These are phyloP conservation scores for Raffaelea albimanens DNA, from an alignment of 2,329 filamentous ascomycete genomes.

Conservation along the genomic window DNA sequence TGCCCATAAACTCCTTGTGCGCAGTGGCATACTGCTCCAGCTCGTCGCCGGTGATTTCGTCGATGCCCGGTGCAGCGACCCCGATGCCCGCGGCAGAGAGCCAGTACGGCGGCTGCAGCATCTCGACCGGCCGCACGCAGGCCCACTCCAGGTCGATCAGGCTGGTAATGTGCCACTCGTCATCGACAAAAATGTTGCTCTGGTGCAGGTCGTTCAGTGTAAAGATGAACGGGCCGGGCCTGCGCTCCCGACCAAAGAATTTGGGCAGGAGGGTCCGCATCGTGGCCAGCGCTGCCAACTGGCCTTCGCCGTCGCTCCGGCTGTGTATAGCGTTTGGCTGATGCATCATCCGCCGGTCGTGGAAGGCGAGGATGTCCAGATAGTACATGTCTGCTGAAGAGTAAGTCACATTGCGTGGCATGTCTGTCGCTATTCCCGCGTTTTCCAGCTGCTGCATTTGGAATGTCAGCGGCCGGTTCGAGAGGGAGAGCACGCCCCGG, in stretches of 20 bases:
- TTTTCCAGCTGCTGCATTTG: conserved; percentile 20
- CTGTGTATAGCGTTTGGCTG: conserved; percentile 12
- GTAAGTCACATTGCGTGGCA: conserved; percentile 20
- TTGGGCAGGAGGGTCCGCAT: not conserved
- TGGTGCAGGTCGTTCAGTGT: conserved; percentile 19
- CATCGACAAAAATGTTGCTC: conserved; percentile 22
- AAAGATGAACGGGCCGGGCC: conserved; percentile 6
- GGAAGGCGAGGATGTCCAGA: conserved; percentile 16
- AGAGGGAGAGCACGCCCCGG: conserved; percentile 10
- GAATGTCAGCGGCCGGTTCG: conserved; percentile 9
- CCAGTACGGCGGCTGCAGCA: not conserved
- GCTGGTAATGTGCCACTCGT: conserved; percentile 20
- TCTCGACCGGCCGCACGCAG: not conserved
- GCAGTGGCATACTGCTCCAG: no score
- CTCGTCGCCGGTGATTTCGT: no score
- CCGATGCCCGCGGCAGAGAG: no score
- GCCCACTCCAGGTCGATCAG: conserved; percentile 21
- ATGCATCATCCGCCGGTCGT: conserved; percentile 16
- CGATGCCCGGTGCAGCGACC: no score
- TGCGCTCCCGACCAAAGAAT: not conserved
- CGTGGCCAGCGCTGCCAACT: not conserved
- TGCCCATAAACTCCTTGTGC: no score
- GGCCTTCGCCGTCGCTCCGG: not conserved
- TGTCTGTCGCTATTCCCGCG: conserved; percentile 18
- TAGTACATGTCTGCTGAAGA: conserved; percentile 18